phyloP scores from a whole-genome alignment of 192 early-diverging fungal species.

The Rhizoclosmatium sp. region DNA sequence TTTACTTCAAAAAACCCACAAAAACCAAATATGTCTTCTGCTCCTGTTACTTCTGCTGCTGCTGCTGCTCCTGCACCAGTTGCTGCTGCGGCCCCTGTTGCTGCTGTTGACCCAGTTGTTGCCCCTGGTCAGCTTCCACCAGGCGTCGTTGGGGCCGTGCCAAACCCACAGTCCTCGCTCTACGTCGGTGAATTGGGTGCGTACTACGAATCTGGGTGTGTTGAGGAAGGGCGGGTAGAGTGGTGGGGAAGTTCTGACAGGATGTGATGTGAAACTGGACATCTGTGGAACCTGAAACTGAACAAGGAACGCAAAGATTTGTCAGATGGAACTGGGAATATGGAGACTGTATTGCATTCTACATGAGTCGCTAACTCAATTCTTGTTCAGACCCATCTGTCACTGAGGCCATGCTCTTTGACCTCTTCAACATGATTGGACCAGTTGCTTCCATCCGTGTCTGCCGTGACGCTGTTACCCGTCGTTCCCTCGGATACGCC shows the following conservation, averaged over 20 bases:
- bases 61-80: slow-evolving; percentile 42
- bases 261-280: too few relatives aligned
- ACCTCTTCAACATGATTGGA: slow-evolving; percentile 95
- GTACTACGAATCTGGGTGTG: slow-evolving; percentile 1
- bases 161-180: slow-evolving; percentile 58
- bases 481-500: slow-evolving; percentile 94
- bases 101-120: slow-evolving; percentile 52
- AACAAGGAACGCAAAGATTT: background rate
- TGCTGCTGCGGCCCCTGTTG: slow-evolving; percentile 40
- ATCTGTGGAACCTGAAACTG: background rate
- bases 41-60: slow-evolving; percentile 47
- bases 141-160: slow-evolving; percentile 33
- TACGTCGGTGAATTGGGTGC: slow-evolving; percentile 94
- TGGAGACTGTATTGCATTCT: background rate
- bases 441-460: slow-evolving; percentile 97
- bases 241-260: too few relatives aligned
- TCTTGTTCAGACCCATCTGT: slow-evolving; percentile 79
- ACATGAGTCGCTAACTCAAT: background rate
- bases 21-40: slow-evolving; percentile 46
- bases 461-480: slow-evolving; percentile 96
- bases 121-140: slow-evolving; percentile 53
- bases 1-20: slow-evolving; percentile 4
- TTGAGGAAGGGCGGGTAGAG: too few relatives aligned
- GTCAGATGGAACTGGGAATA: background rate
- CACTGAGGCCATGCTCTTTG: slow-evolving; percentile 96